These are phyloP conservation scores for Emmonsia crescens DNA, from an alignment of 2,329 filamentous ascomycete genomes.

Conservation along the genomic window DNA sequence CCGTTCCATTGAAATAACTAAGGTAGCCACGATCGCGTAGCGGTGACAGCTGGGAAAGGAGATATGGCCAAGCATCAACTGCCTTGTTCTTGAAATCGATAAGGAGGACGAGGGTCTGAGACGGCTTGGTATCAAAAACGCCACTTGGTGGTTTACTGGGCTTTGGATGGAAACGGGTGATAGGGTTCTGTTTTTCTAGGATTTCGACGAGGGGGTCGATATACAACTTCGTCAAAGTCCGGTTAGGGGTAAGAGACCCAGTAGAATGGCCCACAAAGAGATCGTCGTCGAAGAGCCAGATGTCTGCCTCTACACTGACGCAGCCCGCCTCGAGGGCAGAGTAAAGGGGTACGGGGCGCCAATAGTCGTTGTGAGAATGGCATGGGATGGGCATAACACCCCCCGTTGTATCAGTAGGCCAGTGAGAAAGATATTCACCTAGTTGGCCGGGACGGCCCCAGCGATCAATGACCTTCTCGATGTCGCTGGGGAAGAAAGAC, in stretches of 20 bases:
- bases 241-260: conserved; percentile 34
- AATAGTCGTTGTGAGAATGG: conserved; percentile 52
- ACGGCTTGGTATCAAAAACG: conserved; percentile 41
- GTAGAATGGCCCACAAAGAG: conserved; percentile 46
- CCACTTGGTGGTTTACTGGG: conserved; percentile 30
- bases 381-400: conserved; percentile 41
- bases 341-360: conserved; percentile 44
- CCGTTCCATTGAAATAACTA: conserved; percentile 39
- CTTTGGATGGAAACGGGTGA: conserved; percentile 26
- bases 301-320: conserved; percentile 46
- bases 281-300: conserved; percentile 45
- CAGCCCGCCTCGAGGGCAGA: conserved; percentile 46
- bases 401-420: conserved; percentile 41
- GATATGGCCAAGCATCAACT: conserved; percentile 25
- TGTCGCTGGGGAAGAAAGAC: conserved; percentile 33
- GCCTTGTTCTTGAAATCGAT: conserved; percentile 42
- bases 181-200: conserved; percentile 40
- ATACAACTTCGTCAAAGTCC: conserved; percentile 43
- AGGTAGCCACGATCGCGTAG: conserved; percentile 41
- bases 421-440: conserved; percentile 26
- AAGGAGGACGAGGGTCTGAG: conserved; percentile 41
- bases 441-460: conserved; percentile 33
- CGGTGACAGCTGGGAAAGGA: conserved; percentile 35
- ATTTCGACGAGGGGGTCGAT: conserved; percentile 42
- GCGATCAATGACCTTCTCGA: conserved; percentile 25